A percentile compares a stretch with the other conserved stretches of the same genome.
Evolutionary conservation across 2,329 filamentous ascomycete genomes (phyloP).

Genomic region (Penicillium sp.): DNA sequence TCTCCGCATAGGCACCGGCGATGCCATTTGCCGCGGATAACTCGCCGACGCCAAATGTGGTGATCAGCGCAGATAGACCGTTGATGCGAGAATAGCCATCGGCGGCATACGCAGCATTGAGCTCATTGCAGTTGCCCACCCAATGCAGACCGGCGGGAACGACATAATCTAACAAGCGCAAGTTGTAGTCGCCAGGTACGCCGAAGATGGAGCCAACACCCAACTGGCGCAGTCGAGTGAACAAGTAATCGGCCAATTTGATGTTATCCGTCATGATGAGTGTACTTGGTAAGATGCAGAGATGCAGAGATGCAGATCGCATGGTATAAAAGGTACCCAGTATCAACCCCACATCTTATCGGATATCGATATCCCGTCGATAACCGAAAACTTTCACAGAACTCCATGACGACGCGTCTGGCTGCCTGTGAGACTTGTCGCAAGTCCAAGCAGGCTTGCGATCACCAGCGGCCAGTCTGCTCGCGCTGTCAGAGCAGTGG

Average conservation of each 20-base stretch:
- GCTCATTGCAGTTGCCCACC: slow-evolving; percentile 65
- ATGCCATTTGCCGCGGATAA: slow-evolving; percentile 68
- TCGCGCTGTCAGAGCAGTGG: slow-evolving; percentile 16
- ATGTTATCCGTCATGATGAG: slow-evolving; percentile 19
- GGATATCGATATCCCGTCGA: slow-evolving; percentile 10
- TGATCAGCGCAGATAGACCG: slow-evolving; percentile 28
- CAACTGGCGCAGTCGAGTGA: slow-evolving; percentile 59
- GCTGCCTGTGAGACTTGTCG: slow-evolving; percentile 26
- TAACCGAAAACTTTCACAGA: slow-evolving; percentile 16
- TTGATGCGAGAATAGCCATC: slow-evolving; percentile 33
- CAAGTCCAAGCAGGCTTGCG: slow-evolving; percentile 24
- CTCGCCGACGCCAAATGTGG: slow-evolving; percentile 56
- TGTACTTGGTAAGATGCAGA: not conserved
- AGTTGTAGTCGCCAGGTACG: slow-evolving; percentile 68
- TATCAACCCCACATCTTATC: slow-evolving; percentile 13
- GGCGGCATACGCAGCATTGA: slow-evolving; percentile 57
- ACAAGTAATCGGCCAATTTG: slow-evolving; percentile 53
- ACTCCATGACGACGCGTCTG: slow-evolving; percentile 22
- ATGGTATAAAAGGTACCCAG: not conserved
- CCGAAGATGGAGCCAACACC: slow-evolving; percentile 64
- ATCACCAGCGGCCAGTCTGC: slow-evolving; percentile 22
- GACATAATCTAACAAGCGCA: slow-evolving; percentile 64
- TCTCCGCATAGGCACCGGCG: slow-evolving; percentile 69
- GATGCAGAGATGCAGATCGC: not conserved
- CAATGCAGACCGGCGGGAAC: slow-evolving; percentile 56